Conservation (phyloP, 1,139 yeast genomes). For the Geotrichum macrosporum region DNA sequence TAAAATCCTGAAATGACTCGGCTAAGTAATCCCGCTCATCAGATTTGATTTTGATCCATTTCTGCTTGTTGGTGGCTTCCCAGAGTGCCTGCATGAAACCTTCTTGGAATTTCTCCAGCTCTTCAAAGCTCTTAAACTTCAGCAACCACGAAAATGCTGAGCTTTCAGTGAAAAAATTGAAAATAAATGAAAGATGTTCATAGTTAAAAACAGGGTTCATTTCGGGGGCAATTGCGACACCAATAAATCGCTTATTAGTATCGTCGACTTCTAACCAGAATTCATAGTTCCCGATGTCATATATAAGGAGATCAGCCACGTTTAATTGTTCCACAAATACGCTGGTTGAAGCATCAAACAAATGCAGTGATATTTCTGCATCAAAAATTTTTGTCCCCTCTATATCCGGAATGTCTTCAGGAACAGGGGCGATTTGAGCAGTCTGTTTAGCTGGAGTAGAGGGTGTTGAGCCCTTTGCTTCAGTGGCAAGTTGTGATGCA, state of each 20-base stretch:
- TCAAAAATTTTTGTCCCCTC: slow-evolving; percentile 9
- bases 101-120: slow-evolving; percentile 50
- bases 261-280: slow-evolving; percentile 50
- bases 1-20: slow-evolving; percentile 44
- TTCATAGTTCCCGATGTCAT: slow-evolving; percentile 50
- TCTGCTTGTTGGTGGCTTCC: slow-evolving; percentile 53
- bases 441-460: slow-evolving; percentile 10
- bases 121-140: slow-evolving; percentile 45
- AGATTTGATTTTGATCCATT: slow-evolving; percentile 46
- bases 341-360: slow-evolving; percentile 54
- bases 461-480: slow-evolving; percentile 5
- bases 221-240: slow-evolving; percentile 45
- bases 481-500: slow-evolving; percentile 1
- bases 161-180: slow-evolving; percentile 50
- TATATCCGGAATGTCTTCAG: slow-evolving; percentile 18
- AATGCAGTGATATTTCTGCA: slow-evolving; percentile 44
- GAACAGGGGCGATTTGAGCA: background rate
- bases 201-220: slow-evolving; percentile 65
- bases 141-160: slow-evolving; percentile 59
- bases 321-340: slow-evolving; percentile 47
- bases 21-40: slow-evolving; percentile 49
- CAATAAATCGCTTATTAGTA: slow-evolving; percentile 38
- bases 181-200: slow-evolving; percentile 56
- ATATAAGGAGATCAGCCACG: slow-evolving; percentile 39
- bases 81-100: slow-evolving; percentile 53